Evolutionary conservation across 352 stramenopile species (phyloP).

Genomic region (Globisporangium splendens): DNA sequence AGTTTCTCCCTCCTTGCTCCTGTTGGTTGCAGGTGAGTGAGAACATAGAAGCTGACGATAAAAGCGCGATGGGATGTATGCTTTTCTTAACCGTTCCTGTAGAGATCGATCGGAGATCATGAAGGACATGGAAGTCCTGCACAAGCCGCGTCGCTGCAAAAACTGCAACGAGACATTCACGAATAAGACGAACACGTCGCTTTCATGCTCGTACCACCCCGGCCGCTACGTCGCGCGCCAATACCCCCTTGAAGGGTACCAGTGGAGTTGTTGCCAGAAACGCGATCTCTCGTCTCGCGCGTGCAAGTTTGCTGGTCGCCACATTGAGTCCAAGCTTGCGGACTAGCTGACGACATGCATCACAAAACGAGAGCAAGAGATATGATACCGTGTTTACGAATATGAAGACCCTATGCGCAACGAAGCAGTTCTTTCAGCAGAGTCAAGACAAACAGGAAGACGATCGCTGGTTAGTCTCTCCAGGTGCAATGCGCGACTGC

Average conservation of each 20-base stretch:
- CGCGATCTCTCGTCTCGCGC: constrained; percentile 68
- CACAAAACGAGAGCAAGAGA: constrained; percentile 1
- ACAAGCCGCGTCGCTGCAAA: constrained; percentile 75
- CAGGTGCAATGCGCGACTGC: too few species aligned
- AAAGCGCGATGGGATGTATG: too few species aligned
- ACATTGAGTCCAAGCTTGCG: constrained; percentile 64
- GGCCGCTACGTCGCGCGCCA: constrained; percentile 71
- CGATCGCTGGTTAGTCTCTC: too few species aligned
- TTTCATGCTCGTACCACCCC: constrained; percentile 76
- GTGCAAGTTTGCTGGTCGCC: constrained; percentile 78
- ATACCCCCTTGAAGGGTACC: constrained; percentile 78
- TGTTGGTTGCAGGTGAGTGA: too few species aligned
- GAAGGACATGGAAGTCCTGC: constrained; percentile 65
- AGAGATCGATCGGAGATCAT: constrained; percentile 65
- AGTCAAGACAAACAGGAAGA: too few species aligned
- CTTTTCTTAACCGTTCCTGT: not conserved
- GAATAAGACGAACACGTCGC: constrained; percentile 77
- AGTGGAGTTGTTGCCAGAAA: constrained; percentile 84
- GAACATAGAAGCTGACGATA: too few species aligned
- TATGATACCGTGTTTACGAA: not conserved
- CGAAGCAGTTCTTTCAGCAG: too few species aligned
- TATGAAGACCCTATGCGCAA: too few species aligned
- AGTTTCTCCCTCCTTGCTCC: not conserved
- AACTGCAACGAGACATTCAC: constrained; percentile 83
- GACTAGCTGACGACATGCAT: constrained; percentile 19